Percentiles rank a stretch among this genome's conserved stretches.
Conservation (phyloP, 768 basidiomycete species). For the Suillus luteus region DNA sequence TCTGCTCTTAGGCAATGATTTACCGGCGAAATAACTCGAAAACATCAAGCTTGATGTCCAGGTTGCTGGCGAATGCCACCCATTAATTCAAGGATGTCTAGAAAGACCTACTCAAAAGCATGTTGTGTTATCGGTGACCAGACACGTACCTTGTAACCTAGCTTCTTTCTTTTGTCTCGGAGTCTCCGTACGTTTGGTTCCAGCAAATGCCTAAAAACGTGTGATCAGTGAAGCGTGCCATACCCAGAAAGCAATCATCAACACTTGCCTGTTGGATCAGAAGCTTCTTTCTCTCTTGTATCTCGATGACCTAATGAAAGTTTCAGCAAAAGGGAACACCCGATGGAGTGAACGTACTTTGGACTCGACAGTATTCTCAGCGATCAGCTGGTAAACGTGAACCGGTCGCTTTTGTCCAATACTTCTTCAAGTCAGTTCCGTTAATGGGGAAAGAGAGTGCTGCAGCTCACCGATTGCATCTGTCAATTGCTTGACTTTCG, state of each 20-base stretch:
- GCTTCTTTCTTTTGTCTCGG: constrained; percentile 78
- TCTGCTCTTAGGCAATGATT: neutral
- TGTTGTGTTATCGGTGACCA: neutral
- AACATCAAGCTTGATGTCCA: neutral
- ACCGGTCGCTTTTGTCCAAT: constrained; percentile 86
- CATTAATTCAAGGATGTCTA: constrained; percentile 65
- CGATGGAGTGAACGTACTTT: constrained; percentile 50
- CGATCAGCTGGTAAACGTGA: constrained; percentile 87
- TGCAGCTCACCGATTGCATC: constrained; percentile 63
- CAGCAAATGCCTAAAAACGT: constrained; percentile 73
- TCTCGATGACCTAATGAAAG: constrained; percentile 65
- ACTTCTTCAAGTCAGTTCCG: constrained; percentile 27
- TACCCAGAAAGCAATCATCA: no score
- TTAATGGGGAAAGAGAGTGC: constrained; percentile 7
- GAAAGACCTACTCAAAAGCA: neutral
- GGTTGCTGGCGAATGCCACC: constrained; percentile 39
- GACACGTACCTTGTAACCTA: constrained; percentile 66
- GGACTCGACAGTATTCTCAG: constrained; percentile 86
- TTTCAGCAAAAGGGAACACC: neutral
- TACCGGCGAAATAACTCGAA: neutral
- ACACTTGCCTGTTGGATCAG: constrained; percentile 68
- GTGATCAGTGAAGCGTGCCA: neutral
- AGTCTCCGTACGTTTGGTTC: constrained; percentile 74
- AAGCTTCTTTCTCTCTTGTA: constrained; percentile 82
- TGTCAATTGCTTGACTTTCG: constrained; percentile 81